Evolutionary conservation across 805 yeast genomes (phyloP), one percentile per base, ranked within the genome.

Genomic region (Candida insectorum): DNA sequence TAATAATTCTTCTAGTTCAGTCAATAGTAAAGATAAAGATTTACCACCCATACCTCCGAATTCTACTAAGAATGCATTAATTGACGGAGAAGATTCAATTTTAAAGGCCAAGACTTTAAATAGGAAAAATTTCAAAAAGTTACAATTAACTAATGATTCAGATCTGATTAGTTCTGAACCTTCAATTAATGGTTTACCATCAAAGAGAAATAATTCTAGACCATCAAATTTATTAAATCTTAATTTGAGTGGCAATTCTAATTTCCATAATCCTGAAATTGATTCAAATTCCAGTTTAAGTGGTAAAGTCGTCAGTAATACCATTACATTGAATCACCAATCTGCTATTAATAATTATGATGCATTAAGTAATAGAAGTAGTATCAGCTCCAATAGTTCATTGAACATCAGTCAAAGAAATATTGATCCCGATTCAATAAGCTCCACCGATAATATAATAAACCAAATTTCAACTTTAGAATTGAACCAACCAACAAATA

Each of bases 101-200:
- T 48, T 65, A 26, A 47, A 52, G 32, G 50, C 61, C 23, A 66
- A 64, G 37, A 49, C 69, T 16, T 48, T 66, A 24, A 58, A 54
- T 28, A 51, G 73, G 18, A 66, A 66, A 42, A 66, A 65, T 42
- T 52, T 61, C 47, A 66, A 65, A 37, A 54, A 64, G 33, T 34
- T 34, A 10, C 31, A 30, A 13, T 46, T 65, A 16, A 16, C 14
- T 15, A 18, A 20, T 15, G 11, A 11, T 12, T 19, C 10, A 16
- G 25, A 20, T 8, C 13, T 6, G 5, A 11, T 6, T 9, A 7
- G 6, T 5, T 4, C 11, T 15, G 10, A 28, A 9, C 17, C 33
- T 3, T 31, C 37, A 5, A 18, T 38, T 1, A 31, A 23, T 16
- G 7, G 25, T 6, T 43, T 50, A 24, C 47, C 51, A 13, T 49